Evolutionary conservation across 108 stramenopile genomes (phyloP).

Genomic region (Cyclostephanos invisitatus): DNA sequence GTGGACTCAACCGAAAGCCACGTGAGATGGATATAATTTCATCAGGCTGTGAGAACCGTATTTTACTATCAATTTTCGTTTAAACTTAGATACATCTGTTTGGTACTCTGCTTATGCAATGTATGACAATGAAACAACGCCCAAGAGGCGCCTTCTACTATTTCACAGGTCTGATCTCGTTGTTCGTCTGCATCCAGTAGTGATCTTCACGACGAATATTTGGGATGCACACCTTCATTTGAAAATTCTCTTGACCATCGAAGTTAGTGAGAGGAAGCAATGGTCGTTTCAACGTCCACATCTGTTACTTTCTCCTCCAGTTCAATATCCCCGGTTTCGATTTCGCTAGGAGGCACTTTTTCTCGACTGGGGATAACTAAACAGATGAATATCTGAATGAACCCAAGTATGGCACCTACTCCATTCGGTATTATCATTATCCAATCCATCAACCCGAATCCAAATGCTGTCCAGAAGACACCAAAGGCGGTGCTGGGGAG

Average conservation of each 20-base stretch:
- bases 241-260: too few species aligned
- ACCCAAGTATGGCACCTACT: conserved; percentile 62
- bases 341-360: background rate
- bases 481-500: conserved; percentile 52
- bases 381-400: conserved; percentile 63
- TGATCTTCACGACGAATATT: too few species aligned
- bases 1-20: conserved; percentile 65
- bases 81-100: too few species aligned
- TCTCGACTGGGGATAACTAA: conserved; percentile 22
- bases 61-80: too few species aligned
- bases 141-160: too few species aligned
- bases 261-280: too few species aligned
- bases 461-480: conserved; percentile 74
- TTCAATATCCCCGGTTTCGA: background rate
- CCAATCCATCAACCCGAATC: conserved; percentile 63
- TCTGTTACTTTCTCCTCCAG: background rate
- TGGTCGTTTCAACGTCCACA: conserved; percentile 10
- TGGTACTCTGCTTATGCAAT: too few species aligned
- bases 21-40: conserved; percentile 33
- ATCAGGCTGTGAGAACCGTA: too few species aligned
- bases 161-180: too few species aligned
- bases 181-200: too few species aligned
- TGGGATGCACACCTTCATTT: too few species aligned
- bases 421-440: conserved; percentile 75
- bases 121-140: too few species aligned